Percentiles rank a stretch among this genome's conserved stretches.
Conservation (phyloP, 163 green algal genomes). For the Scenedesmus sp. region DNA sequence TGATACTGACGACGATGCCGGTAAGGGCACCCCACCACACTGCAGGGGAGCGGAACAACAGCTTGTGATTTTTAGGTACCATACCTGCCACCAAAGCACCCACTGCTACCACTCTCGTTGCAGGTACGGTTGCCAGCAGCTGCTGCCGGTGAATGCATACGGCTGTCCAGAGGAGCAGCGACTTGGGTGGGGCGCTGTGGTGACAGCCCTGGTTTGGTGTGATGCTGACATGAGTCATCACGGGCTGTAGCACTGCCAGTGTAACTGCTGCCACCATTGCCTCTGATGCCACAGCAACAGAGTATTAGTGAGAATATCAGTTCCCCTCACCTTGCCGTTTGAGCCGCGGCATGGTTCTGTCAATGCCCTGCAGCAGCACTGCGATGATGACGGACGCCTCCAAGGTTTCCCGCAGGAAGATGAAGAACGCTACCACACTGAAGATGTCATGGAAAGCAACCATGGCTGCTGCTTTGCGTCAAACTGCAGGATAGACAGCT, state of each 20-base stretch:
- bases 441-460: conserved; percentile 60
- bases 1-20: conserved; percentile 60
- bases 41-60: conserved; percentile 33
- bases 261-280: background rate
- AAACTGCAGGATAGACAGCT: background rate
- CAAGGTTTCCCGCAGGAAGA: conserved; percentile 72
- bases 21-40: conserved; percentile 71
- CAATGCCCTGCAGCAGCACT: conserved; percentile 65
- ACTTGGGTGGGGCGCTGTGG: no score
- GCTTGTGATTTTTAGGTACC: no score
- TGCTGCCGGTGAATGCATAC: no score
- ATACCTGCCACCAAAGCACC: no score
- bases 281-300: no score
- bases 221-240: background rate
- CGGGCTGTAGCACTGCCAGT: background rate
- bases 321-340: conserved; percentile 38
- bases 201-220: no score
- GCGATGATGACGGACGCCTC: conserved; percentile 69
- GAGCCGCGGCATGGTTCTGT: conserved; percentile 52
- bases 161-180: no score
- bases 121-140: no score
- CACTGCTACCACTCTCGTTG: no score
- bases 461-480: background rate
- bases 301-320: no score
- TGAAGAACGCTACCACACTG: conserved; percentile 68